A percentile compares a stretch with the other conserved stretches of the same genome.
These are phyloP conservation scores for Bromus sterilis DNA, from an alignment of 176 grass and related monocot genomes.

Conservation along the genomic window DNA sequence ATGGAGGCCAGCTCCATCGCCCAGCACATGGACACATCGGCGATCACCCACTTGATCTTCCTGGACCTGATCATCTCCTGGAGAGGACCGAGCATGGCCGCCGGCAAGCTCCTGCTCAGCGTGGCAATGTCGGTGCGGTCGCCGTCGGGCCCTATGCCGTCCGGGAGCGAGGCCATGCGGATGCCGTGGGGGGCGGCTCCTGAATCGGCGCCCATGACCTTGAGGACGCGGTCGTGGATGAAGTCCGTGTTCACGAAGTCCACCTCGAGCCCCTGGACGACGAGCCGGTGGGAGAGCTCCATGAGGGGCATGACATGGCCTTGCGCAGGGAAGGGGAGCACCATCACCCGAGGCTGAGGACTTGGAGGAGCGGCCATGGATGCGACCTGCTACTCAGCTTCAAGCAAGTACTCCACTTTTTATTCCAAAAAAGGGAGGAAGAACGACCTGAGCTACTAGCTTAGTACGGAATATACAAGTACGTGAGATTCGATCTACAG, in stretches of 20 bases:
- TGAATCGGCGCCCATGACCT: conserved; percentile 18
- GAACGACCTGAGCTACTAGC: background rate
- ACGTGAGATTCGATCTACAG: background rate
- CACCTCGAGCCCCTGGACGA: conserved; percentile 18
- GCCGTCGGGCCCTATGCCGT: conserved; percentile 54
- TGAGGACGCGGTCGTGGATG: conserved; percentile 28
- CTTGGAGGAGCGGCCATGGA: conserved; percentile 8
- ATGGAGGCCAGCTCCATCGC: conserved; percentile 5
- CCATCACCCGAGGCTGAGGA: conserved; percentile 16
- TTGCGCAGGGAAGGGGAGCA: conserved; percentile 46
- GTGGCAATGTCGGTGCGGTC: conserved; percentile 37
- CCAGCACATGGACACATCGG: conserved; percentile 49
- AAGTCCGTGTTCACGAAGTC: conserved; percentile 46
- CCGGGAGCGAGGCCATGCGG: conserved; percentile 45
- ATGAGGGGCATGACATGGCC: conserved; percentile 53
- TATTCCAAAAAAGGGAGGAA: background rate
- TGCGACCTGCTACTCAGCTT: background rate
- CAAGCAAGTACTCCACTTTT: background rate
- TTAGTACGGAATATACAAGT: background rate
- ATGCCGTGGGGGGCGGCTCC: conserved; percentile 24
- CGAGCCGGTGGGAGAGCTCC: conserved; percentile 52
- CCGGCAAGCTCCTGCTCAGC: background rate
- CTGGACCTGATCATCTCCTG: conserved; percentile 30
- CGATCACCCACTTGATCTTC: conserved; percentile 47
- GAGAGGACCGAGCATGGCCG: conserved; percentile 24